Base-by-base conservation (phyloP, 148 eudicot species). In the Arbutus unedo region DNA sequence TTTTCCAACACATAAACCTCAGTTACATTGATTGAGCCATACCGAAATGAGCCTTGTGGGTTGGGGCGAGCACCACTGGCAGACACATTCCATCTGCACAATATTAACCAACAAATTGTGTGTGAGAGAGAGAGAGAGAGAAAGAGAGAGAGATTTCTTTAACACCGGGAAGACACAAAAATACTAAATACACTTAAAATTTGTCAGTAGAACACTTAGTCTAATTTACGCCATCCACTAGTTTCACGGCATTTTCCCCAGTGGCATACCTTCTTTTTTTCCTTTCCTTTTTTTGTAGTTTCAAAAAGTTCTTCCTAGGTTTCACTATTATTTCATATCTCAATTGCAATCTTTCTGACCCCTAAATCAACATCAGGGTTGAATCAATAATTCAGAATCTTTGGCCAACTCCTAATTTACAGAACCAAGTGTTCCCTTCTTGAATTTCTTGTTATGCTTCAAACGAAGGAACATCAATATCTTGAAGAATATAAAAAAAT, bases 11-110 rank as follows among this genome's bases (percentile, higher is more conserved):
- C 93, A 82, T 90, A 94, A 6, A 93, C 81, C 25, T 94, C 97
- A 1, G 99, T 96, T 81, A 96, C 99, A 64, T 96, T 94, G 64
- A 96, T 94, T 45, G 93, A 88, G 25, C 99, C 99, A 55, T 96
- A 96, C 74, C 85, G 93, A 71, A 96, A 96, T 2, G 99, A 93
- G 70, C 99, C 99, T 83, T 96, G 99, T 85, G 99, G 99, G 75
- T 96, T 96, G 57, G 99, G 99, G 38, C 99, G 99, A 53, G 99
- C 99, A 84, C 99, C 99, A 86, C 97, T 93, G 60, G 99, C 99
- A 55, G 93, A 84, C 82, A 94, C 99, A 88, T 96, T 96, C 98
- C 98, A 94, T 93, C 99, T 96, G 87, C 83, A 85, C n/a, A 49
- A 77, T 51, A 83, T 57, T 25, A 56, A 55, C 18, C 81, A 82